phyloP scores from a whole-genome alignment of 2,329 filamentous ascomycete genomes.

The Dothiorella sarmentorum region DNA sequence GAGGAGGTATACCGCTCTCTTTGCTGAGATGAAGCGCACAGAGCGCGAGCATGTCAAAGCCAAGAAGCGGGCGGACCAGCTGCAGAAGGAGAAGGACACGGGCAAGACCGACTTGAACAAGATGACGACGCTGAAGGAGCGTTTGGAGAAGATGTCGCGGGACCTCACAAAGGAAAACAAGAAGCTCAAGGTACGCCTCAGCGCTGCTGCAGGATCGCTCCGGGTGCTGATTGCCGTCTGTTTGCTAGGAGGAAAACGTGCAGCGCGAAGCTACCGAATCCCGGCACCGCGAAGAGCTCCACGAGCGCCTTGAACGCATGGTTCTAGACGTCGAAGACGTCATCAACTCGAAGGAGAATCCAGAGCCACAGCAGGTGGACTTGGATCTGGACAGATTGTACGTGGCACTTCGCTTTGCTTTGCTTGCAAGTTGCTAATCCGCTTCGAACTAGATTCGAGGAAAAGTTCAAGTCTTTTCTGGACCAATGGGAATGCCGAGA shows the following conservation, averaged over 20 bases:
- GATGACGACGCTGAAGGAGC: conserved; percentile 87
- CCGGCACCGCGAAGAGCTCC: conserved; percentile 75
- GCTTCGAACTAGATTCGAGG: conserved; percentile 45
- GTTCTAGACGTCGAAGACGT: conserved; percentile 83
- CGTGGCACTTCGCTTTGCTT: conserved; percentile 33
- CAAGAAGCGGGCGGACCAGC: conserved; percentile 87
- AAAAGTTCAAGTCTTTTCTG: conserved; percentile 91
- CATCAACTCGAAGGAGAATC: conserved; percentile 77
- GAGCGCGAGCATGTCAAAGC: conserved; percentile 94
- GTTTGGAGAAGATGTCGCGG: conserved; percentile 90
- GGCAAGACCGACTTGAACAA: conserved; percentile 85
- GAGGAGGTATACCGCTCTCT: conserved; percentile 84
- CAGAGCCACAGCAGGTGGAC: conserved; percentile 68
- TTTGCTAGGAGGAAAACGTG: conserved; percentile 71
- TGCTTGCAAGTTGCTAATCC: conserved; percentile 25
- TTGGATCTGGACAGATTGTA: conserved; percentile 88
- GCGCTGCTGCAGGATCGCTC: not conserved
- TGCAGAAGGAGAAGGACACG: conserved; percentile 96
- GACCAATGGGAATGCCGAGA: conserved; percentile 97
- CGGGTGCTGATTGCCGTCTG: conserved; percentile 20
- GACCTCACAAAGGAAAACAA: conserved; percentile 97
- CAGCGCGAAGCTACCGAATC: conserved; percentile 85
- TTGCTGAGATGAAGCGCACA: conserved; percentile 91
- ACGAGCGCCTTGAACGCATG: conserved; percentile 77
- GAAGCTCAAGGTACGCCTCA: conserved; percentile 76